These are phyloP conservation scores for Lathyrus sativus DNA, from an alignment of 306 rosid genomes.

Conservation along the genomic window DNA sequence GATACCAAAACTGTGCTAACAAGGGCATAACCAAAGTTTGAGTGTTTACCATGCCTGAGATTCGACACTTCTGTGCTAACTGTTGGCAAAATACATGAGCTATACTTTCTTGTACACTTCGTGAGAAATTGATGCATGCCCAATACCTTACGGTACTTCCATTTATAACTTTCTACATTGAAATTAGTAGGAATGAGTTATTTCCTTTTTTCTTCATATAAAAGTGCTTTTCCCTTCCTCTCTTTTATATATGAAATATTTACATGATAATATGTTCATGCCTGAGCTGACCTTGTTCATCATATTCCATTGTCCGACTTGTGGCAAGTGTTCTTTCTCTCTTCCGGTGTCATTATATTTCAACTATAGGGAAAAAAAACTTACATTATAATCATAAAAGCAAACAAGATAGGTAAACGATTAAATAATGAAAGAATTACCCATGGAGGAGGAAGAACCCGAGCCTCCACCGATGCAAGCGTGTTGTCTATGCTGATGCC, in stretches of 20 bases:
- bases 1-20: neutral
- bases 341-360: constrained; percentile 48
- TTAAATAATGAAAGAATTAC: constrained; percentile 29
- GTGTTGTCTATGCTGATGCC: constrained; percentile 45
- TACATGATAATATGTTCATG: neutral
- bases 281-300: constrained; percentile 47
- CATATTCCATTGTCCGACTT: constrained; percentile 56
- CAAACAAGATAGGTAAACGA: neutral
- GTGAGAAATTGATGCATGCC: constrained; percentile 48
- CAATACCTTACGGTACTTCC: constrained; percentile 52
- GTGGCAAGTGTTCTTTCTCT: constrained; percentile 47
- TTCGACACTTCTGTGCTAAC: constrained; percentile 56
- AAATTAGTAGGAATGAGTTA: neutral
- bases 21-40: constrained; percentile 11
- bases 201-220: neutral
- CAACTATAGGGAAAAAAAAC: constrained; percentile 17
- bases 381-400: neutral
- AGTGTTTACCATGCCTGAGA: constrained; percentile 54
- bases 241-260: neutral
- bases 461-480: constrained; percentile 49
- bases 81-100: constrained; percentile 56
- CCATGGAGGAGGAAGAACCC: constrained; percentile 47
- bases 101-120: constrained; percentile 45
- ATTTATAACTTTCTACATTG: constrained; percentile 54
- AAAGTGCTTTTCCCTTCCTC: neutral